Evolutionary conservation across 2,329 filamentous ascomycete species (phyloP).

Genomic region (Ilyonectria destructans): DNA sequence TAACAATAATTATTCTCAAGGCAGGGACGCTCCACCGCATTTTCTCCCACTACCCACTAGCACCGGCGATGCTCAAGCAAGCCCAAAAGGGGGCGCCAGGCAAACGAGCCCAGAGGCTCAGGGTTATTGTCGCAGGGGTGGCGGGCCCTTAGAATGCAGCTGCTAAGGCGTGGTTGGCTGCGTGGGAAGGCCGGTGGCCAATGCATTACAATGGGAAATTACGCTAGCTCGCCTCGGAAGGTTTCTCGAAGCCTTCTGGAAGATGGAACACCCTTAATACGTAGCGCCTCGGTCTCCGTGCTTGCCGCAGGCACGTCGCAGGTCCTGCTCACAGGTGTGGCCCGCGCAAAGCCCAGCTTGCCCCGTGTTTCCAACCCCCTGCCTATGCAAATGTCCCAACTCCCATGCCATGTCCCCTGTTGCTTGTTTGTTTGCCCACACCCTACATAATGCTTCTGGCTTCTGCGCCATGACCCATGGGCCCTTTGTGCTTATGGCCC

Average conservation of each 20-base stretch:
- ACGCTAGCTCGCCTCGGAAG: constrained; percentile 53
- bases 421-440: constrained; percentile 2
- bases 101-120: constrained; percentile 25
- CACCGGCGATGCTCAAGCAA: constrained; percentile 26
- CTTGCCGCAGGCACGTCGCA: constrained; percentile 35
- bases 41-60: neutral
- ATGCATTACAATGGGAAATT: constrained; percentile 50
- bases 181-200: constrained; percentile 44
- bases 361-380: constrained; percentile 32
- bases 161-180: constrained; percentile 48
- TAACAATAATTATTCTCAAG: constrained; percentile 12
- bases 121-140: constrained; percentile 30
- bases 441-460: neutral
- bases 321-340: constrained; percentile 16
- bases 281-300: constrained; percentile 24
- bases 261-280: constrained; percentile 26
- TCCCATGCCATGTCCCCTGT: constrained; percentile 15
- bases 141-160: constrained; percentile 10
- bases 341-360: constrained; percentile 23
- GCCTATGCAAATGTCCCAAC: constrained; percentile 31
- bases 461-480: constrained; percentile 41
- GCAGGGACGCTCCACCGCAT: constrained; percentile 37
- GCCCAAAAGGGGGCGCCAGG: constrained; percentile 31
- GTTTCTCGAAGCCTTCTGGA: constrained; percentile 57
- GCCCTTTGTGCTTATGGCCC: constrained; percentile 40